Base-by-base conservation (phyloP, 2,329 filamentous ascomycete genomes). In the Diaporthe capsici region DNA sequence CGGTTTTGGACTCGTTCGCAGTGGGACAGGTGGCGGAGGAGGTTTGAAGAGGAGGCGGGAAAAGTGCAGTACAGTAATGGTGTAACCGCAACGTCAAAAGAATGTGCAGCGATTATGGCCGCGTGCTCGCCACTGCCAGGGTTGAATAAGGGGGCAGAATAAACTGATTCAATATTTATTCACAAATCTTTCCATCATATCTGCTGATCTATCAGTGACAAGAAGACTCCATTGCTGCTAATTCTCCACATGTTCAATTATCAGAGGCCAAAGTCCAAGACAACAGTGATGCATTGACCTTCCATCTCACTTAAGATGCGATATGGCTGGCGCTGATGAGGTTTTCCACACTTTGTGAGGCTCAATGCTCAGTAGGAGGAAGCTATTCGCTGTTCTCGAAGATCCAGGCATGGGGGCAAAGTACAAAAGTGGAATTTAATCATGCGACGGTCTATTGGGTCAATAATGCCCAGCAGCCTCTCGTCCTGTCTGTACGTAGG, bases 21-120 rank as follows among this genome's bases (percentile, higher is more conserved):
- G 34, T 71, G 73, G 65, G 57, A 71, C 10, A 34, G 10, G 17
- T 72, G 73, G 73, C 65, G 44, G 4, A 49, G 15, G 12, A 63
- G 31, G n/a, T 75, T 75, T 22, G 58, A 67, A 39, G 68, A 75
- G 10, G 31, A 72, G 60, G 60, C 70, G 12, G 15, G 12, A 13
- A 73, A 9, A 10, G 55, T 15, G 15, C 65, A 60, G 10, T 74
- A 71, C 34, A 61, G 42, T 25, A 12, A 15, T 22, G n/a, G 20
- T 7, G 65, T 65, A 10, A 75, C 44, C 8, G 20, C 12, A 4
- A 51, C 39, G 1, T 42, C 74, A 25, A 44, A 9, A 22, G 60
- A 44, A 17, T 68, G 60, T 22, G 70, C 60, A 5, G n/a, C 25
- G 2, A 13, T 44, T 9, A 75, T 75, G 74, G 20, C 51, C 13